Evolutionary conservation across 83 land plant species (phyloP).

Genomic region (Diphasiastrum complanatum): DNA sequence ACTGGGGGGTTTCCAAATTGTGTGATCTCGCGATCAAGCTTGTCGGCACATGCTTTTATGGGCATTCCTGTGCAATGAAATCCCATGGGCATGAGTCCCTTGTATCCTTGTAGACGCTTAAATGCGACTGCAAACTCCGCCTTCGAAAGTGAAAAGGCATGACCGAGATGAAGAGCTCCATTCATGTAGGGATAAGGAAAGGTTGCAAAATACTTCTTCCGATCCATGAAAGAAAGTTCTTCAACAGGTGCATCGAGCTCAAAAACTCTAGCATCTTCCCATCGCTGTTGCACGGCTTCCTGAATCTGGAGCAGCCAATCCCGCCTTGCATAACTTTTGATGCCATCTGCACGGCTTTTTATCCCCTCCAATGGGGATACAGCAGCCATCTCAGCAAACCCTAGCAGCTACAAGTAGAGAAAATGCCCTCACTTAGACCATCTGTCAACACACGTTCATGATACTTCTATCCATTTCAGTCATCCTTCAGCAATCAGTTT

Average conservation of each 20-base stretch:
- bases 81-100: conserved; percentile 71
- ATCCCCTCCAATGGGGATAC: no score
- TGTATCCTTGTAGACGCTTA: conserved; percentile 60
- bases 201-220: conserved; percentile 83
- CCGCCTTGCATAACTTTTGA: conserved; percentile 58
- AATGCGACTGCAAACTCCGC: conserved; percentile 76
- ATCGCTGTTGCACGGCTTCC: conserved; percentile 38
- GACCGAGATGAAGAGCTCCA: conserved; percentile 75
- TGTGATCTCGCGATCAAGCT: conserved; percentile 54
- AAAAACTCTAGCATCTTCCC: conserved; percentile 61
- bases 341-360: no score
- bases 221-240: conserved; percentile 28
- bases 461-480: no score
- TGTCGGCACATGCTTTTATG: conserved; percentile 93
- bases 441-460: no score
- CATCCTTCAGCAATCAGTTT: no score
- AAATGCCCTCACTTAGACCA: no score
- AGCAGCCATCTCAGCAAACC: no score
- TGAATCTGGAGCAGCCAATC: conserved; percentile 61
- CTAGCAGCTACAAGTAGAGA: no score
- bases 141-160: conserved; percentile 80
- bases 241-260: conserved; percentile 41
- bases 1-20: conserved; percentile 67
- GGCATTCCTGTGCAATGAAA: conserved; percentile 95
- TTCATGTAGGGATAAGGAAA: conserved; percentile 95